Evolutionary conservation across 2,329 filamentous ascomycete species (phyloP).

Genomic region (Aspergillus transmontanensis): DNA sequence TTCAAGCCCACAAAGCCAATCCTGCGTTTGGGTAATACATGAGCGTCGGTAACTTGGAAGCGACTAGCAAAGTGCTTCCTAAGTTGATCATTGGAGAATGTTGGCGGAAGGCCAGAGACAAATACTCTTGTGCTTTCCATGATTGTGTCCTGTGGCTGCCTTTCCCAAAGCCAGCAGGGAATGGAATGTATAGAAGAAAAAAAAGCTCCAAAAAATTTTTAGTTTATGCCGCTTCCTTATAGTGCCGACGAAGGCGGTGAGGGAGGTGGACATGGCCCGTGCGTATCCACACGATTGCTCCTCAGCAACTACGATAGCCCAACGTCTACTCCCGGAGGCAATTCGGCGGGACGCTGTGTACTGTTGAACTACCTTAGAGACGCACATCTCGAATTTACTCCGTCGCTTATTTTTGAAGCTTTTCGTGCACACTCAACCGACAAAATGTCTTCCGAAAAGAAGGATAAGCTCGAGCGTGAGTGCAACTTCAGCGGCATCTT

Average conservation of each 20-base stretch:
- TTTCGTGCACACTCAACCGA: not conserved
- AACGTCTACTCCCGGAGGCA: not conserved
- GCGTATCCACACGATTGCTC: conserved; percentile 20
- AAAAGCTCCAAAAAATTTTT: conserved; percentile 28
- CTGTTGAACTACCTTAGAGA: not conserved
- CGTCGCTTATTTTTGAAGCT: not conserved
- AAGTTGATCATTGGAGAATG: conserved; percentile 80
- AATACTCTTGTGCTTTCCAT: conserved; percentile 79
- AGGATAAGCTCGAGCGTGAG: conserved; percentile 77
- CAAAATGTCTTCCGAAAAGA: conserved; percentile 54
- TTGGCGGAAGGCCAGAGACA: conserved; percentile 76
- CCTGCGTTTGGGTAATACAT: conserved; percentile 83
- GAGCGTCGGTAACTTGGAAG: conserved; percentile 82
- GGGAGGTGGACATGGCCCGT: conserved; percentile 27
- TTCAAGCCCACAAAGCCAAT: conserved; percentile 97
- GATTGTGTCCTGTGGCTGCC: conserved; percentile 35
- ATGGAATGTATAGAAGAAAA: conserved; percentile 17
- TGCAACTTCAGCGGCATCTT: conserved; percentile 1
- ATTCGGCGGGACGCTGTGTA: not conserved
- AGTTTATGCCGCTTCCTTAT: conserved; percentile 27
- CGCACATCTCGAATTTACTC: not conserved
- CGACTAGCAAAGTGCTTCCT: conserved; percentile 83
- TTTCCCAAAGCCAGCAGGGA: conserved; percentile 13
- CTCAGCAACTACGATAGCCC: not conserved
- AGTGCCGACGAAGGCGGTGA: conserved; percentile 38